Evolutionary conservation across 495 filamentous ascomycete genomes (phyloP).

Genomic region (Penicillium ucsense): DNA sequence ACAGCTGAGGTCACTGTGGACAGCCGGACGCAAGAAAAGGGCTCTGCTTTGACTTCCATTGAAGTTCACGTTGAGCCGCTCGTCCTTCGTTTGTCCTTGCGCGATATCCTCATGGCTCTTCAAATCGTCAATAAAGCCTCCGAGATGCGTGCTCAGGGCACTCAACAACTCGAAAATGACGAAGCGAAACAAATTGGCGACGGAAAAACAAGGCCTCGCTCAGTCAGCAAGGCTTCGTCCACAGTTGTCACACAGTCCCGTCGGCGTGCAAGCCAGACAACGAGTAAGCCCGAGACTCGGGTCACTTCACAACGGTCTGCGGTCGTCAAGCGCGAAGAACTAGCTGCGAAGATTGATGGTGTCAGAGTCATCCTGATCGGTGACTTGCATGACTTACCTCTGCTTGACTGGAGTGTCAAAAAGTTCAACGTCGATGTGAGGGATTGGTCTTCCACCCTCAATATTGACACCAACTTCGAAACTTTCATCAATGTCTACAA

Average conservation of each 20-base stretch:
- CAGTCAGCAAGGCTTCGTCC: conserved; percentile 56
- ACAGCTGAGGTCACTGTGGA: conserved; percentile 85
- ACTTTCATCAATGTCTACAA: conserved; percentile 96
- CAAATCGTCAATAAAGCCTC: conserved; percentile 91
- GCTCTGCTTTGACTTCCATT: conserved; percentile 64
- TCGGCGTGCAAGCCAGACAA: conserved; percentile 27
- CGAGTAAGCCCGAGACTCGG: conserved; percentile 14
- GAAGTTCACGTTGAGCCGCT: conserved; percentile 83
- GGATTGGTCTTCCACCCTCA: conserved; percentile 85
- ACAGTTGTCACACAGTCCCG: conserved; percentile 40
- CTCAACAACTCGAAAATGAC: conserved; percentile 35
- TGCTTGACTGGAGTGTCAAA: conserved; percentile 90
- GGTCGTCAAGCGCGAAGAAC: conserved; percentile 67
- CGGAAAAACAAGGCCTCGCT: conserved; percentile 47
- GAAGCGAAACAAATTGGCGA: conserved; percentile 59
- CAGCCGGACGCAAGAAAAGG: conserved; percentile 55
- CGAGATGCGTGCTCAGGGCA: conserved; percentile 57
- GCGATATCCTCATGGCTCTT: conserved; percentile 87
- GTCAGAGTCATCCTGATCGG: conserved; percentile 89
- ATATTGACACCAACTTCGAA: conserved; percentile 79
- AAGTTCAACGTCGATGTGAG: conserved; percentile 72
- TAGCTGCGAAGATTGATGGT: conserved; percentile 77
- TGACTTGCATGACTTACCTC: conserved; percentile 86
- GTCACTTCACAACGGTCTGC: conserved; percentile 34
- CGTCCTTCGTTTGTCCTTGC: conserved; percentile 82